Conservation (phyloP, 2,329 filamentous ascomycete genomes). For the Mycocentrospora acerina region DNA sequence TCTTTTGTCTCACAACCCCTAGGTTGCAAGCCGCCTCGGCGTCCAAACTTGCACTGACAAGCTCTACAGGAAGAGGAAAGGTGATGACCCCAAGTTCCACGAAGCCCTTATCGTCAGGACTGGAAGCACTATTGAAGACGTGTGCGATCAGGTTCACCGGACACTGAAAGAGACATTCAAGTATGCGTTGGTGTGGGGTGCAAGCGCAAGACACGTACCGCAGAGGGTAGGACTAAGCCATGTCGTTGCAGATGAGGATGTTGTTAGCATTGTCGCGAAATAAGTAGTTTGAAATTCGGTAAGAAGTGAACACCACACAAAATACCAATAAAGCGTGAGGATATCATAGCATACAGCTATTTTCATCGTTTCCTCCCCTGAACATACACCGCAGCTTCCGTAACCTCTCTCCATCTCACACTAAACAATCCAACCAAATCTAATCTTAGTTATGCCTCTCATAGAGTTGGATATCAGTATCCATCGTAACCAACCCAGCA, state of each 20-base stretch:
- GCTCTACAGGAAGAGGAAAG: constrained; percentile 78
- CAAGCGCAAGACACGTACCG: constrained; percentile 90
- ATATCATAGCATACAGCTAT: no score
- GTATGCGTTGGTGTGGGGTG: constrained; percentile 97
- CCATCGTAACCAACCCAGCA: no score
- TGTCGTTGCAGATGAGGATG: constrained; percentile 69
- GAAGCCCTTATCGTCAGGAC: constrained; percentile 91
- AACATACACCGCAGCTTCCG: no score
- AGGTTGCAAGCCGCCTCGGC: no score
- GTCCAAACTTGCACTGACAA: not conserved
- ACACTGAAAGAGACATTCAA: constrained; percentile 98
- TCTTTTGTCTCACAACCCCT: no score
- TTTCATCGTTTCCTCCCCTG: no score
- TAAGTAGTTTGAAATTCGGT: constrained; percentile 13
- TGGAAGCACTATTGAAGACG: constrained; percentile 90
- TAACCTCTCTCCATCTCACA: no score
- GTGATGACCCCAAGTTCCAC: constrained; percentile 80
- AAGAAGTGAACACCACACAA: no score
- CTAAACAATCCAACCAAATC: no score
- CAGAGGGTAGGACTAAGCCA: constrained; percentile 89
- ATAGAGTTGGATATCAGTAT: no score
- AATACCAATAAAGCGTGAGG: no score
- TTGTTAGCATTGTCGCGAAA: constrained; percentile 62
- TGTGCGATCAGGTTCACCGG: constrained; percentile 92
- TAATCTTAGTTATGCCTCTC: no score